Evolutionary conservation across 345 rosid species (phyloP), one percentile per base, ranked within the genome.

Genomic region (Salix koriyanagi): DNA sequence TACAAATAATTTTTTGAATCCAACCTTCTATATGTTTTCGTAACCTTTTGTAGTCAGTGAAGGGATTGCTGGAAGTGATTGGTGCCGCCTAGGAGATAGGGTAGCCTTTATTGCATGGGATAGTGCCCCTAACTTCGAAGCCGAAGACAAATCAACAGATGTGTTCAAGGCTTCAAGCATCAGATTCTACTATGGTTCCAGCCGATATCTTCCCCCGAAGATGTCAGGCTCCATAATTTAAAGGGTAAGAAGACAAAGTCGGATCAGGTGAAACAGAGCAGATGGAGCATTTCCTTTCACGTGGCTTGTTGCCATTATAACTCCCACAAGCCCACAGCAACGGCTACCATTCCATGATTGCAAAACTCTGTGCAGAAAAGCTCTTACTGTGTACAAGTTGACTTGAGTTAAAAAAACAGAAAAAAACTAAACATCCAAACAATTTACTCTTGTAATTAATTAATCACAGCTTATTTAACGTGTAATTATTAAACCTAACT

Each of bases 301-400:
- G 75, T 86, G 83, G 81, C 10, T 56, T 44, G 77, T 72, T 74
- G 68, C 75, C 75, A 75, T 79, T 74, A 54, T 72, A 72, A 68
- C 84, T 71, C 66, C 75, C 82, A 65, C n/a, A 7, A 48, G 41
- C 73, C 16, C 58, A 26, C 11, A 6, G 14, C 77, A 77, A 72
- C 71, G 79, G 61, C 76, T 32, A 50, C 61, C 76, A 39, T 83
- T 56, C 61, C 75, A 48, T 83, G 65, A 71, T 72, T 58, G 64
- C 11, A 10, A 10, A 23, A n/a, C 28, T 5, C 28, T 58, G 4
- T 56, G 4, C 26, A 56, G 28, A 56, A 10, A n/a, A 34, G 5
- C 4, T 4, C 36, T 34, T 4, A 32, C 34, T 32, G 34, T 32
- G 34, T 32, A 4, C 36, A 34, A 34, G 36, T 34, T 4, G 36